A percentile compares a stretch with the other conserved stretches of the same genome.
Conservation (phyloP, 257 asterid species). For the Jacaranda mimosifolia region DNA sequence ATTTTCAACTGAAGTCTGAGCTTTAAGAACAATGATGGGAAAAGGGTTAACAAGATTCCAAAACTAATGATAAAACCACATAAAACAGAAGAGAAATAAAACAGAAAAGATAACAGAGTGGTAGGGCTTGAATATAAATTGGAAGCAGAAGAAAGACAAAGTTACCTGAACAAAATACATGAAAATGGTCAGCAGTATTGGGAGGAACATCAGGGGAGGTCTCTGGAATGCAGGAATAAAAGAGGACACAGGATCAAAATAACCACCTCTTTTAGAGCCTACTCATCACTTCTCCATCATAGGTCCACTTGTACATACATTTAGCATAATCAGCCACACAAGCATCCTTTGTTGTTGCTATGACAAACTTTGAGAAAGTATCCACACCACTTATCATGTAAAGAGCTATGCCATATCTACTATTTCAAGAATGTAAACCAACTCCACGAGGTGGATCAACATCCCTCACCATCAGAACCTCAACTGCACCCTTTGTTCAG, state of each 20-base stretch:
- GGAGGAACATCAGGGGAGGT: slow-evolving; percentile 70
- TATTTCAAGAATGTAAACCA: slow-evolving; percentile 1
- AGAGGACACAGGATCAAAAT: not conserved
- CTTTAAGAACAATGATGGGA: not conserved
- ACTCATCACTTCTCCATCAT: not conserved
- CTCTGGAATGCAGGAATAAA: slow-evolving; percentile 52
- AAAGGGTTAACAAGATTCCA: not conserved
- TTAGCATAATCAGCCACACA: not conserved
- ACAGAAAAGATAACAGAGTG: not conserved
- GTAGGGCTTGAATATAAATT: not conserved
- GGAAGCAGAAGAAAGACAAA: not conserved
- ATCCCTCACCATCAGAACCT: not conserved
- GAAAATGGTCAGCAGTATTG: slow-evolving; percentile 72
- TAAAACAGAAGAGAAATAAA: not conserved
- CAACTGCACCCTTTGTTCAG: not conserved
- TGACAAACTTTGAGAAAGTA: not conserved
- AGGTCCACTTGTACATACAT: not conserved
- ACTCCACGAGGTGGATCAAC: not conserved
- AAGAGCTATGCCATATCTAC: not conserved
- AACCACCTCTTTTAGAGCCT: not conserved
- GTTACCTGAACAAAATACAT: slow-evolving; percentile 80
- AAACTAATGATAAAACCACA: not conserved
- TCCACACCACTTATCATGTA: not conserved
- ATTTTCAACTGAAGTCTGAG: not conserved
- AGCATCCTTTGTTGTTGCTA: not conserved